Evolutionary conservation across 2,329 filamentous ascomycete species (phyloP).

Genomic region (Fusarium phyllophilum): DNA sequence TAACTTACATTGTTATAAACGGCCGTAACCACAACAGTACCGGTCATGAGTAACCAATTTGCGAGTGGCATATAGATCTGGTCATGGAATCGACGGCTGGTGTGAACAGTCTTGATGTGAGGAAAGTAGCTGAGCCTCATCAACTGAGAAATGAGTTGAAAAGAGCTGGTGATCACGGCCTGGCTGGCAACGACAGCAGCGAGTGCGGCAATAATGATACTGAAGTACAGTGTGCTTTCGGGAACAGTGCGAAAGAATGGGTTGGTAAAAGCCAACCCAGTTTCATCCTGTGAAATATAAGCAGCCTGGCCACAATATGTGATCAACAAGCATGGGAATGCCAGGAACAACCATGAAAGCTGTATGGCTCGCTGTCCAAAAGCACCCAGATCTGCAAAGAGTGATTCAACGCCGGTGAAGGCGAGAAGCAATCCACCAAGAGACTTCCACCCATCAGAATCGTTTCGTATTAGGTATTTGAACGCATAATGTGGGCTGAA

Average conservation of each 20-base stretch:
- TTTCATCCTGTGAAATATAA: constrained; percentile 71
- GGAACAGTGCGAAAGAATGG: constrained; percentile 79
- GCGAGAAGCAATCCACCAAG: constrained; percentile 78
- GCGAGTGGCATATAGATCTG: constrained; percentile 81
- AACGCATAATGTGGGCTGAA: constrained; percentile 70
- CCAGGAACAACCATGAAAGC: constrained; percentile 75
- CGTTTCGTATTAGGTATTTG: constrained; percentile 68
- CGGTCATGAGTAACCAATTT: constrained; percentile 82
- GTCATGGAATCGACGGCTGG: constrained; percentile 74
- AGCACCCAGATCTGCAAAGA: constrained; percentile 82
- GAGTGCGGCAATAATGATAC: constrained; percentile 73
- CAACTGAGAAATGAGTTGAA: constrained; percentile 75
- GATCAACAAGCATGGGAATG: constrained; percentile 73
- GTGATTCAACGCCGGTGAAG: constrained; percentile 82
- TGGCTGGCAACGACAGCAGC: constrained; percentile 81
- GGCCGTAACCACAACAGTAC: constrained; percentile 77
- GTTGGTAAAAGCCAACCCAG: constrained; percentile 58
- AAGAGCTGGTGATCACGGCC: constrained; percentile 80
- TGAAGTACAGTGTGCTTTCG: constrained; percentile 73
- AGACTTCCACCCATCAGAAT: constrained; percentile 69
- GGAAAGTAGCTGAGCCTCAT: constrained; percentile 80
- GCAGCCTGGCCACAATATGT: constrained; percentile 80
- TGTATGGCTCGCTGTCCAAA: constrained; percentile 77
- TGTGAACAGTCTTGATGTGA: constrained; percentile 78
- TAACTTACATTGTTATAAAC: constrained; percentile 73